phyloP scores from a whole-genome alignment of 345 rosid species.

The Litchi chinensis region DNA sequence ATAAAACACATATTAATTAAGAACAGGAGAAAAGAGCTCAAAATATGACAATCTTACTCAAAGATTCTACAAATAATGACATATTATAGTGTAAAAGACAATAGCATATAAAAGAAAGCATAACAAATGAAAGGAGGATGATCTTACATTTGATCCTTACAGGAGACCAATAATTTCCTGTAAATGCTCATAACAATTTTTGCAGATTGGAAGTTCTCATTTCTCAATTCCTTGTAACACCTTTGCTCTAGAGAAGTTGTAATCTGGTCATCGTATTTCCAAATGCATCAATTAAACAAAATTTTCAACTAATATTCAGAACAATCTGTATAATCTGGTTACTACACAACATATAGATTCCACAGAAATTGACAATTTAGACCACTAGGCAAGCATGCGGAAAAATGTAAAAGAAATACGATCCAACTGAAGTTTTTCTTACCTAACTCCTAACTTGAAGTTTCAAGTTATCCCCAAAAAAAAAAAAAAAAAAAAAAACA shows the following conservation, averaged over 20 bases:
- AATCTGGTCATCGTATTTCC: conserved; percentile 60
- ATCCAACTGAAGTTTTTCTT: neutral
- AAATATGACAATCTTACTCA: neutral
- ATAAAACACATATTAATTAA: neutral
- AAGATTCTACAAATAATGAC: neutral
- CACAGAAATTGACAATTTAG: conserved; percentile 5
- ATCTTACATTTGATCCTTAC: conserved; percentile 97
- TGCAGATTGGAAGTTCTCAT: conserved; percentile 75
- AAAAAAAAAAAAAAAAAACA: neutral
- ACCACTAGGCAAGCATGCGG: neutral
- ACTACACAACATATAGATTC: neutral
- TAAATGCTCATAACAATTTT: conserved; percentile 88
- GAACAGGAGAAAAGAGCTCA: neutral
- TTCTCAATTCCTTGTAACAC: conserved; percentile 97
- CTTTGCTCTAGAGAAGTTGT: conserved; percentile 84
- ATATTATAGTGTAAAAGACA: neutral
- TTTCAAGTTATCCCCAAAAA: neutral
- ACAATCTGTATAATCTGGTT: neutral
- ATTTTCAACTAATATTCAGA: conserved; percentile 10
- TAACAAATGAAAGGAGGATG: conserved; percentile 5
- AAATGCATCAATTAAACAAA: conserved; percentile 24
- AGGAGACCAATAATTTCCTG: conserved; percentile 73
- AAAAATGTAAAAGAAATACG: neutral
- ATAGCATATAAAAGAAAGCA: neutral
- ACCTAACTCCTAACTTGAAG: neutral